phyloP scores from a whole-genome alignment of 2,329 filamentous ascomycete genomes.

The Claviceps pazoutovae region DNA sequence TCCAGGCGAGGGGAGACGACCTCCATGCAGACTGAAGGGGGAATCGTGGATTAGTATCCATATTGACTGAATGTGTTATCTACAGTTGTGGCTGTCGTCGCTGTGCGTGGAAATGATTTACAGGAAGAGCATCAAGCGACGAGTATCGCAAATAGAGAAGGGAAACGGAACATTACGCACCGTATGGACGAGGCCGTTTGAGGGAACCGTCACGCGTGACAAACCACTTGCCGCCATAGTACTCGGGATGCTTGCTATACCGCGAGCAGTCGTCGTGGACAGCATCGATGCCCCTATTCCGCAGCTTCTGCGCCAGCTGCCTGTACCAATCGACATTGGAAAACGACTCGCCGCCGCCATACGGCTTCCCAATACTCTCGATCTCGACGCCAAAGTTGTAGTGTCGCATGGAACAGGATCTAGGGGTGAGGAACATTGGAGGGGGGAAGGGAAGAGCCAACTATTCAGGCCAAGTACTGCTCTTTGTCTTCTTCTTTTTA shows the following conservation, averaged over 20 bases:
- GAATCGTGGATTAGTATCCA: not conserved
- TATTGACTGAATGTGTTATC: not conserved
- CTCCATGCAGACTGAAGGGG: constrained; percentile 24
- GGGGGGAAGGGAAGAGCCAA: not conserved
- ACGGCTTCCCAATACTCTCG: constrained; percentile 23
- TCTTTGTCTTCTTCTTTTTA: not conserved
- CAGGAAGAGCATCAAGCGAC: too few relatives aligned
- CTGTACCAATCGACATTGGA: constrained; percentile 27
- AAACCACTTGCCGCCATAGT: constrained; percentile 28
- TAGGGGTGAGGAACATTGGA: not conserved
- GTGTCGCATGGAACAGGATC: constrained; percentile 11
- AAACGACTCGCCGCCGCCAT: constrained; percentile 22
- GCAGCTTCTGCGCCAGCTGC: constrained; percentile 24
- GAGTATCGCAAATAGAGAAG: not conserved
- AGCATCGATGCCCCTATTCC: constrained; percentile 23
- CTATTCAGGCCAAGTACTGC: too few relatives aligned
- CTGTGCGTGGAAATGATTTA: not conserved
- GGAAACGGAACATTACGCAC: constrained; percentile 12
- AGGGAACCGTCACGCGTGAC: constrained; percentile 26
- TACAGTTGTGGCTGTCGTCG: not conserved
- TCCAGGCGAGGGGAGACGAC: constrained; percentile 26
- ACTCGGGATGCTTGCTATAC: constrained; percentile 27
- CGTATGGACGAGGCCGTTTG: constrained; percentile 21
- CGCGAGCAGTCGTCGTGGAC: constrained; percentile 23
- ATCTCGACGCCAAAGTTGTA: constrained; percentile 29